A percentile compares a stretch with the other conserved stretches of the same genome.
These are phyloP conservation scores for Raffaelea ambrosiae DNA, from an alignment of 2,329 filamentous ascomycete species.

Conservation along the genomic window DNA sequence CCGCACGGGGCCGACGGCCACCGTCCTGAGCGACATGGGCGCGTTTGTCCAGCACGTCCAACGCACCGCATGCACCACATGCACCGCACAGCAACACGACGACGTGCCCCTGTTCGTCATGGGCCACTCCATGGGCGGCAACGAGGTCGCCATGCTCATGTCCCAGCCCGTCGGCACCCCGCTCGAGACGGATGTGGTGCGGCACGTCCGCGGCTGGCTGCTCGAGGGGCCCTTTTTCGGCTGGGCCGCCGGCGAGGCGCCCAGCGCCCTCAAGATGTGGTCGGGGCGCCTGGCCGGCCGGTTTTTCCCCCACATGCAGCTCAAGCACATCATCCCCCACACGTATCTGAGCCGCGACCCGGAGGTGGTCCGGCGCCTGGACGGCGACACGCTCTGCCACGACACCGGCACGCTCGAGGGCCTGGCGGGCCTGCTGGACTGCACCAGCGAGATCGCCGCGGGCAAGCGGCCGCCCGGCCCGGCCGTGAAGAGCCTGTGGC, in stretches of 20 bases:
- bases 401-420: conserved; percentile 77
- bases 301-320: conserved; percentile 58
- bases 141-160: conserved; percentile 58
- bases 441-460: conserved; percentile 51
- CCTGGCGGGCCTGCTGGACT: conserved; percentile 67
- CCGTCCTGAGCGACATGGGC: conserved; percentile 69
- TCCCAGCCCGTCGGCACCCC: conserved; percentile 27
- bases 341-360: conserved; percentile 60
- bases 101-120: conserved; percentile 67
- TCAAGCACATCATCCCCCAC: conserved; percentile 56
- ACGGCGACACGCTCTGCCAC: conserved; percentile 64
- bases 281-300: conserved; percentile 59
- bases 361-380: conserved; percentile 50
- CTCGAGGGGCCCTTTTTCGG: conserved; percentile 73
- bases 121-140: conserved; percentile 89
- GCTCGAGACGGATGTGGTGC: conserved; percentile 43
- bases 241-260: conserved; percentile 57
- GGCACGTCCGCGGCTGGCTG: conserved; percentile 62
- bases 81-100: conserved; percentile 18
- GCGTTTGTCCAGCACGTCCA: conserved; percentile 55
- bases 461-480: conserved; percentile 45
- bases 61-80: no score
- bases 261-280: conserved; percentile 53
- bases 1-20: conserved; percentile 62
- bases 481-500: conserved; percentile 55